Evolutionary conservation across 2,329 filamentous ascomycete genomes (phyloP), one percentile per base, ranked within the genome.

Genomic region (Colletotrichum sp.): DNA sequence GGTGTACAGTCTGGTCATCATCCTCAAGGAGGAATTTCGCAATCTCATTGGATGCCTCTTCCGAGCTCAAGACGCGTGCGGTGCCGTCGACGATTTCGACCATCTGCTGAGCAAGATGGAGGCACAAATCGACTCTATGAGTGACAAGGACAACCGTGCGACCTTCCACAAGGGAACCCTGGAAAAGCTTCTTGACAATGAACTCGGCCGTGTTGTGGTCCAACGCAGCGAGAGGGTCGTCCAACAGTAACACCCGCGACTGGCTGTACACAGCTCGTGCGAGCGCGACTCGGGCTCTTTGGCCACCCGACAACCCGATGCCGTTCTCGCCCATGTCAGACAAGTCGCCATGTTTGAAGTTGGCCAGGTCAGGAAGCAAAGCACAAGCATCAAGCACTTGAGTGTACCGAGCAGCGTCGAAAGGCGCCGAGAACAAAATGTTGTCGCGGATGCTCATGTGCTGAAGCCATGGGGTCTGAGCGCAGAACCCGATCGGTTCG

Each of bases 111-210:
- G 95, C 94, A 57, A 95, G 86, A n/a, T 89, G 87, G 24, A 91
- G 89, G 73, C 95, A 94, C 12, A 98, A 85, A 74, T 96, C 93
- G n/a, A 96, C 92, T 47, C 92, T 88, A 80, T 95, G 93, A 0
- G 95, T 95, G 62, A 96, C 94, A 55, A 95, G 90, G n/a, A 97
- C 90, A 0, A 94, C 92, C 0, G 93, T 94, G 8, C 94, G 89
- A 8, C 86, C 88, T 69, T 91, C 89, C 12, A 89, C 84, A 0
- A 93, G 89, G 0, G 92, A 86, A 0, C 89, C 89, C 24, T 89
- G 87, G 66, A 95, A 86, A 76, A 85, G 88, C 82, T 85, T 90
- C 75, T 84, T 90, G 88, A 98, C 78, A 81, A 86, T 94, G 77
- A 79, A 89, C 81, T 82, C 90, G 1, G 90, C 90, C 0, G 91